Percentiles rank a stretch among this genome's conserved stretches.
These are phyloP conservation scores for Cryphonectria naterciae DNA, from an alignment of 2,329 filamentous ascomycete genomes.

Conservation along the genomic window DNA sequence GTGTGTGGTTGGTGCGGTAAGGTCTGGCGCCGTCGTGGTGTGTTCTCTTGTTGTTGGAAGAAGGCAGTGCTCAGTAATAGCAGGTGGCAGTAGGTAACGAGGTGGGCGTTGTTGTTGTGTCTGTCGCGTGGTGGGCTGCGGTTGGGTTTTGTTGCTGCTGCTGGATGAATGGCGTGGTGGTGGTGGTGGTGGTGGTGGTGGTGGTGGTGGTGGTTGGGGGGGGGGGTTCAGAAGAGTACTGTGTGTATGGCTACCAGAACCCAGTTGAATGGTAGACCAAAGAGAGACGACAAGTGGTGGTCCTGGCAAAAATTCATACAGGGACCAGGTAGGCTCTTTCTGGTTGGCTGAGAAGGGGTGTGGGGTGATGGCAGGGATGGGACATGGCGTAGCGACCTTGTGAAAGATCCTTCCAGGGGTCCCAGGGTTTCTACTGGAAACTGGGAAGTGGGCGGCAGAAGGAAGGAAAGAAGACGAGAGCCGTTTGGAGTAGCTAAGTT, in stretches of 20 bases:
- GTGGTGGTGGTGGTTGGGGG: background rate
- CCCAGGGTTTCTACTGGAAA: background rate
- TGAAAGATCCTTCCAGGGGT: background rate
- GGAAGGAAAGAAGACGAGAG: background rate
- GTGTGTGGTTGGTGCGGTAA: background rate
- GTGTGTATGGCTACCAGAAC: background rate
- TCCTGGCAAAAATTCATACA: background rate
- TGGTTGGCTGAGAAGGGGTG: background rate
- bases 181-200: background rate
- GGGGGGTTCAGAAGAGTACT: background rate
- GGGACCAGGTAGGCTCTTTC: background rate
- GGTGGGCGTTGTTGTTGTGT: background rate
- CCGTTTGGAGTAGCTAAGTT: background rate
- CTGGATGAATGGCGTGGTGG: background rate
- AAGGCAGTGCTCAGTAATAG: background rate
- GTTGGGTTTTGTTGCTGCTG: background rate
- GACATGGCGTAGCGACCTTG: background rate
- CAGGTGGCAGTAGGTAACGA: background rate
- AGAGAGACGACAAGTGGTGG: background rate
- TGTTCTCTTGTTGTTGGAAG: background rate
- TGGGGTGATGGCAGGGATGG: background rate
- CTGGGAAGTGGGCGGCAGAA: background rate
- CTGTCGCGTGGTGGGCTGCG: constrained; percentile 7
- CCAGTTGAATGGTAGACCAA: background rate
- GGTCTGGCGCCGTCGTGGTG: background rate